Conservation (phyloP, 108 stramenopile genomes). For the Pseudonitzschia delicatissima region DNA sequence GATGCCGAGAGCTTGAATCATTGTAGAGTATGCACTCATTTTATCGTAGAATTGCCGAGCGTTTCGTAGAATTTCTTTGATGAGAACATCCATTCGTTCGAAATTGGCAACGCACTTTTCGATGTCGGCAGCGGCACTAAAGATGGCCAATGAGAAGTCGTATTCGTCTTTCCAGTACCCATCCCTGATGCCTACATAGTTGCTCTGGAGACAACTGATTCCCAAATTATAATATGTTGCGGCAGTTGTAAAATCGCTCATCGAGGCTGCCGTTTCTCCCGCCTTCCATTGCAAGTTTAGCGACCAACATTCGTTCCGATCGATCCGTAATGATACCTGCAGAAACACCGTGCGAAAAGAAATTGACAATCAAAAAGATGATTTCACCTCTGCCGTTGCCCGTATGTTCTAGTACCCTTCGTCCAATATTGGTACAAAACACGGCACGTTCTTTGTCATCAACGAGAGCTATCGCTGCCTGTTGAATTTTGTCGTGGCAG, state of each 20-base stretch:
- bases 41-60: conserved; percentile 36
- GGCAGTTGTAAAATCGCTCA: conserved; percentile 47
- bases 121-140: conserved; percentile 49
- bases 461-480: neutral
- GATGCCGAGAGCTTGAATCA: conserved; percentile 32
- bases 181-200: neutral
- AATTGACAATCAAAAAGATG: conserved; percentile 6
- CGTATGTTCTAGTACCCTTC: neutral
- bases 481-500: conserved; percentile 3
- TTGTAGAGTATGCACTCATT: conserved; percentile 32
- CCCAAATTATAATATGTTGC: conserved; percentile 43
- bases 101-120: conserved; percentile 33
- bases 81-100: conserved; percentile 21
- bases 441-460: neutral
- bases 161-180: conserved; percentile 51
- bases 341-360: neutral
- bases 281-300: conserved; percentile 46
- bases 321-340: neutral
- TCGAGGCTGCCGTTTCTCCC: conserved; percentile 38
- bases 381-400: neutral
- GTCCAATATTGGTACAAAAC: conserved; percentile 4
- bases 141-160: conserved; percentile 49
- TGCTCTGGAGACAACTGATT: conserved; percentile 41
- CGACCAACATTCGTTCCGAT: conserved; percentile 9
- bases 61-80: conserved; percentile 32